Evolutionary conservation across 768 basidiomycete species (phyloP).

Genomic region (Xerocomellus amylosporus): DNA sequence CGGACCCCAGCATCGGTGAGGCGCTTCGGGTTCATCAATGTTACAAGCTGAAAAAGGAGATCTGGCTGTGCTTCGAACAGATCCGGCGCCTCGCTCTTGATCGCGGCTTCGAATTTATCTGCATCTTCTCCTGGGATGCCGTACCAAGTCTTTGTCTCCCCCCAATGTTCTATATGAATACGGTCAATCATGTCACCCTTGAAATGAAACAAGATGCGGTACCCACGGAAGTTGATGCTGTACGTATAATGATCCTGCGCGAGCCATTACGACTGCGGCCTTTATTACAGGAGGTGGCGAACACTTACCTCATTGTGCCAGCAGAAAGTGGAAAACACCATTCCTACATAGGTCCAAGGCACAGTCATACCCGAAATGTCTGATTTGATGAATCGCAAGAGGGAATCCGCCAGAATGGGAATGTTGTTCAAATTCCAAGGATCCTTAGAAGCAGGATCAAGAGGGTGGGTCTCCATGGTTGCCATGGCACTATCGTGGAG

Average conservation of each 20-base stretch:
- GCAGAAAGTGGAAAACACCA: conserved; percentile 98
- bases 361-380: conserved; percentile 99
- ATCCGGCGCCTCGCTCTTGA: conserved; percentile 93
- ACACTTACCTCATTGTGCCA: conserved; percentile 93
- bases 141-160: conserved; percentile 99
- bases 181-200: conserved; percentile 26
- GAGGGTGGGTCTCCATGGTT: conserved; percentile 89
- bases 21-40: conserved; percentile 92
- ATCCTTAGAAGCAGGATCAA: conserved; percentile 83
- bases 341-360: conserved; percentile 98
- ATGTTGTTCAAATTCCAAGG: conserved; percentile 99
- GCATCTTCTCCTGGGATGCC: conserved; percentile 95
- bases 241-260: conserved; percentile 94
- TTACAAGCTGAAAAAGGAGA: conserved; percentile 95
- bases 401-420: conserved; percentile 87
- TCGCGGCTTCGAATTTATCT: conserved; percentile 94
- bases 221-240: conserved; percentile 88
- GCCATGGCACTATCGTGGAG: conserved; percentile 76
- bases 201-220: conserved; percentile 16
- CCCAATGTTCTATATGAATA: conserved; percentile 83
- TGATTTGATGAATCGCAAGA: conserved; percentile 95
- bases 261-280: conserved; percentile 22
- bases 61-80: conserved; percentile 97
- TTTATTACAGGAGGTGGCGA: conserved; percentile 15
- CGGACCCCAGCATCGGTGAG: conserved; percentile 85